phyloP scores from a whole-genome alignment of 1,284 basidiomycete species.

The Leccinum cinnamomeum region DNA sequence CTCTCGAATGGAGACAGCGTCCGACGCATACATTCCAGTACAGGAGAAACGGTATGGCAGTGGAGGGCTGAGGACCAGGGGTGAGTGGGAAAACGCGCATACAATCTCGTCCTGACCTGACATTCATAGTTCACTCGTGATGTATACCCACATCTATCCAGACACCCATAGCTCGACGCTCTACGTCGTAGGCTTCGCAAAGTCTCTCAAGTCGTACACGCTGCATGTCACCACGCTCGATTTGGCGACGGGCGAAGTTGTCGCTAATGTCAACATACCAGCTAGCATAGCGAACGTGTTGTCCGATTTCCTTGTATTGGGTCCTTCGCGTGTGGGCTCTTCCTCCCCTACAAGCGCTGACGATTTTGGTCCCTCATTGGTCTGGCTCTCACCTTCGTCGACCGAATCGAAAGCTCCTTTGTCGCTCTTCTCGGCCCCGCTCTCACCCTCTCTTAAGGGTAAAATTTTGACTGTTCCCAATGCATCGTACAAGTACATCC shows the following conservation, averaged over 20 bases:
- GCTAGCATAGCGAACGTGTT: constrained; percentile 52
- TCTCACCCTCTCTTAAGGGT: constrained; percentile 54
- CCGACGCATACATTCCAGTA: constrained; percentile 45
- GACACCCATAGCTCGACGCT: constrained; percentile 48
- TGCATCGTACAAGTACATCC: constrained; percentile 45
- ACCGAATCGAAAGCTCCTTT: constrained; percentile 7
- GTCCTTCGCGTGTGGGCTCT: constrained; percentile 41
- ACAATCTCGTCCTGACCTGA: not conserved
- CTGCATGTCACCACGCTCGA: constrained; percentile 64
- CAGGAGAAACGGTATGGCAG: constrained; percentile 59
- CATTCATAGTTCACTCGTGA: constrained; percentile 54
- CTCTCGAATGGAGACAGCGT: constrained; percentile 64
- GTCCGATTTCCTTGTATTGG: constrained; percentile 35
- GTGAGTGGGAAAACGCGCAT: constrained; percentile 39
- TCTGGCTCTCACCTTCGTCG: constrained; percentile 64
- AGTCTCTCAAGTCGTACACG: constrained; percentile 61
- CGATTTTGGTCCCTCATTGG: constrained; percentile 37
- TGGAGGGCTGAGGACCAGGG: constrained; percentile 65
- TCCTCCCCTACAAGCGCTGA: constrained; percentile 17
- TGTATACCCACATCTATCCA: constrained; percentile 61
- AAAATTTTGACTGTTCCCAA: constrained; percentile 47
- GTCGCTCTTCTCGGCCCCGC: constrained; percentile 52
- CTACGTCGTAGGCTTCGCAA: constrained; percentile 70
- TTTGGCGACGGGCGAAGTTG: constrained; percentile 52
- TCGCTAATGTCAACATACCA: constrained; percentile 55